Evolutionary conservation across 75 land plant species (phyloP).

Genomic region (Chamaecyparis obtusa): DNA sequence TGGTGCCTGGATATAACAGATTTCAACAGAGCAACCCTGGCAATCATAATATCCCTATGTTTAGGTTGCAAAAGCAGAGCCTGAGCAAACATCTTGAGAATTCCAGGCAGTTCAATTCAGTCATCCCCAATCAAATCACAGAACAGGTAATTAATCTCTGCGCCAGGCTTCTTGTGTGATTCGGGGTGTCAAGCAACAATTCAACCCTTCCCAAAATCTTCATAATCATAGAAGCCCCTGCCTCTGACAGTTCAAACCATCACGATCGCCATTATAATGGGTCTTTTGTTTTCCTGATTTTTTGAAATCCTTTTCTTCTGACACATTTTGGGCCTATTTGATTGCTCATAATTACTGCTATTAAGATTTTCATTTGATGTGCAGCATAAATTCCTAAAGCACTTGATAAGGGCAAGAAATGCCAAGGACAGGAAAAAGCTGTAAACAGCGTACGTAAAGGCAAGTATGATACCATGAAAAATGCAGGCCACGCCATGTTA

Average conservation of each 20-base stretch:
- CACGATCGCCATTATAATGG: not conserved
- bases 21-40: too few relatives aligned
- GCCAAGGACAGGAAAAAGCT: slow-evolving; percentile 54
- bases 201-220: slow-evolving; percentile 34
- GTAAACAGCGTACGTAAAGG: slow-evolving; percentile 52
- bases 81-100: slow-evolving; percentile 11
- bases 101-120: not conserved
- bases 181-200: slow-evolving; percentile 15
- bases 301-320: slow-evolving; percentile 7
- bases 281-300: not conserved
- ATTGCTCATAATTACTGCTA: not conserved
- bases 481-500: too few relatives aligned
- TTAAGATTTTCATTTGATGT: not conserved
- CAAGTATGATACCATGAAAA: slow-evolving; percentile 45
- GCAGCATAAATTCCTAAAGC: slow-evolving; percentile 36
- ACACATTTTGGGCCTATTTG: not conserved
- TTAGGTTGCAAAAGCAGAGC: slow-evolving; percentile 43
- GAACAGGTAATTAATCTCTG: slow-evolving; percentile 40
- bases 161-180: not conserved
- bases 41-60: slow-evolving; percentile 48
- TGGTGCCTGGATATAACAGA: slow-evolving; percentile 46
- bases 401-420: slow-evolving; percentile 50
- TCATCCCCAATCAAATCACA: slow-evolving; percentile 17
- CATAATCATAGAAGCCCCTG: not conserved
- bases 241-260: not conserved